Base-by-base conservation (phyloP, 345 rosid species). In the Pseudoturritis turrita region DNA sequence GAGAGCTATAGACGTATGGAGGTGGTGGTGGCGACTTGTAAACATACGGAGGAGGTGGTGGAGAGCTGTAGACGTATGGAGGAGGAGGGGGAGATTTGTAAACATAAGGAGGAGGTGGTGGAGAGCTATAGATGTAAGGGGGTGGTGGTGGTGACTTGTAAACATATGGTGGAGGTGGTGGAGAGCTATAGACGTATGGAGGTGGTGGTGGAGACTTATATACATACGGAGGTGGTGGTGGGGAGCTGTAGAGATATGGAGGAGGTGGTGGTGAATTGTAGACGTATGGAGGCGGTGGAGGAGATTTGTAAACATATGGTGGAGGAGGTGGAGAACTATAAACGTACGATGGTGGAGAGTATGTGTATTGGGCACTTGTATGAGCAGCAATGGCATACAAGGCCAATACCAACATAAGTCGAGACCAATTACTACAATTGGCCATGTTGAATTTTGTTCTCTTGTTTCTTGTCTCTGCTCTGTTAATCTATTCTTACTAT, bases 291-390 rank as follows among this genome's bases (percentile, higher is more conserved):
- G n/a, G n/a, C n/a, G 63, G 21, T 58, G 46, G 63, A 21, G 66
- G 52, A 43, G 66, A 61, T 7, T 10, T 29, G 2, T 55, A 55
- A 4, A 55, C 23, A 2, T 62, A 62, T 5, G 39, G 37, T 10
- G 66, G 52, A 8, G 65, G 21, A n/a, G n/a, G n/a, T n/a, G n/a
- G n/a, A n/a, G n/a, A n/a, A n/a, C n/a, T n/a, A n/a, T n/a, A n/a
- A n/a, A n/a, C n/a, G n/a, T n/a, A n/a, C 41, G 65, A 41, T 61
- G 51, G 65, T 26, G 66, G 52, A 43, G 66, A 61, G 22, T 58
- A 56, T 17, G 62, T 56, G 26, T 62, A 63, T 0, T 63, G 68
- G 7, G 68, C 55, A 31, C 28, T 63, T 63, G 68, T 63, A 46
- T 63, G 55, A 46, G 14, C 19, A 63, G 43, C 18, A 45, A 46